Base-by-base conservation (phyloP, 140 eudicot genomes). In the Ambrosia hybrid region DNA sequence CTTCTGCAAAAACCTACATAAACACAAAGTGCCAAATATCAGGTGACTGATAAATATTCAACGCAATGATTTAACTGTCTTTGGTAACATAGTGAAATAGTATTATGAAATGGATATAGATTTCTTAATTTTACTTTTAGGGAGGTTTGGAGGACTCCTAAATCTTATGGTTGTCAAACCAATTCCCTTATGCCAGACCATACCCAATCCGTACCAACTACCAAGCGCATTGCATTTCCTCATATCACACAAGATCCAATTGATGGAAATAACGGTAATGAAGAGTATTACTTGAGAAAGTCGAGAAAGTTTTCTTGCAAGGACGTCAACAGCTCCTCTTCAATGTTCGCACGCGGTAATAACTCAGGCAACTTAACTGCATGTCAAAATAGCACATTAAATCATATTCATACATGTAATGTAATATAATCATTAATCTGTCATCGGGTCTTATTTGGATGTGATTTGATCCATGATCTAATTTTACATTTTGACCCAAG, bases 281-380 rank as follows among this genome's bases (percentile, higher is more conserved):
- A 59, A 30, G 41, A 56, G 15, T 55, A 46, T 71, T 87, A 93
- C 98, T 78, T 84, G 80, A 93, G 93, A 73, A 93, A 83, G 65
- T 93, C 94, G 7, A 79, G 79, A 77, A 90, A 46, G 57, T 88
- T 81, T 84, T 87, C 89, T 70, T 88, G 96, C 85, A 93, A 71
- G 51, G 64, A 57, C 5, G 62, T 30, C 69, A 79, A 43, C 6
- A 93, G 70, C 76, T 87, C 98, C 77, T 90, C 97, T 70, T 93
- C 98, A 26, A 93, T 84, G 80, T 86, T 83, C 71, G 83, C 75
- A 52, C 76, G 81, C 9, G 85, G 80, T 73, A 93, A 68, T 59
- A 93, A 72, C 61, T 88, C 97, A 0, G 96, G 98, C 78, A 93
- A 76, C 82, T 93, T 93, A 56, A 93, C 98, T 93, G 91, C 87